phyloP scores from a whole-genome alignment of 208 protist genomes.

The Borovskyia barvae region DNA sequence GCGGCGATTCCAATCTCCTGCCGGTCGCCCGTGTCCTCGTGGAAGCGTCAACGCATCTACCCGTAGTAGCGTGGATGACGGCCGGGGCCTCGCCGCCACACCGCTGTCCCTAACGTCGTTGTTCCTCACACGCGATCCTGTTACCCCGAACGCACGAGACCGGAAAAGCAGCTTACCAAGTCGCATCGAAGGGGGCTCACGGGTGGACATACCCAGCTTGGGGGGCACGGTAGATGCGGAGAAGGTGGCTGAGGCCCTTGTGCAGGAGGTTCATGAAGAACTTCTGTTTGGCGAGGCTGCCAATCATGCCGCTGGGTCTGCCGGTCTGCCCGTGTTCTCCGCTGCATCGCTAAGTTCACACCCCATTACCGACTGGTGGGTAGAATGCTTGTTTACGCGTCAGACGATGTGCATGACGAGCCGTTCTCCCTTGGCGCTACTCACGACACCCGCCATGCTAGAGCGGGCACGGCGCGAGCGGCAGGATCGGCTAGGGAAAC shows the following conservation, averaged over 20 bases:
- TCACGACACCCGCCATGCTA: constrained; percentile 53
- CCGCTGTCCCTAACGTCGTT: background rate
- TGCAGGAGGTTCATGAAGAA: constrained; percentile 32
- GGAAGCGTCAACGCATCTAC: no score
- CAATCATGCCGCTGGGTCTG: background rate
- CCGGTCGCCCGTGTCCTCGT: no score
- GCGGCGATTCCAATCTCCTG: no score
- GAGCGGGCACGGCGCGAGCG: constrained; percentile 71
- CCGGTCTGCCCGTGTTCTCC: background rate
- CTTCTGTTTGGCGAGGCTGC: constrained; percentile 17
- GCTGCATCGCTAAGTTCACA: background rate
- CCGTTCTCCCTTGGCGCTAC: constrained; percentile 55
- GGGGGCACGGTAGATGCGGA: background rate
- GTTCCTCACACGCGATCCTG: background rate
- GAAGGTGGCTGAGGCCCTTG: constrained; percentile 24
- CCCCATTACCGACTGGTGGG: constrained; percentile 47
- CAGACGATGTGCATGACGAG: constrained; percentile 52
- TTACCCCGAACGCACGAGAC: no score
- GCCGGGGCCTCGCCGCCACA: constrained; percentile 1
- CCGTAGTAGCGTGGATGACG: background rate
- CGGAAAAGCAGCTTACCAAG: no score
- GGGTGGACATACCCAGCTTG: no score
- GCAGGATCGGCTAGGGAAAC: constrained; percentile 24
- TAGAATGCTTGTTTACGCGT: constrained; percentile 70
- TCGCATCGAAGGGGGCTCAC: no score